These are phyloP conservation scores for Lumnitzera racemosa DNA, from an alignment of 345 rosid genomes.

Conservation along the genomic window DNA sequence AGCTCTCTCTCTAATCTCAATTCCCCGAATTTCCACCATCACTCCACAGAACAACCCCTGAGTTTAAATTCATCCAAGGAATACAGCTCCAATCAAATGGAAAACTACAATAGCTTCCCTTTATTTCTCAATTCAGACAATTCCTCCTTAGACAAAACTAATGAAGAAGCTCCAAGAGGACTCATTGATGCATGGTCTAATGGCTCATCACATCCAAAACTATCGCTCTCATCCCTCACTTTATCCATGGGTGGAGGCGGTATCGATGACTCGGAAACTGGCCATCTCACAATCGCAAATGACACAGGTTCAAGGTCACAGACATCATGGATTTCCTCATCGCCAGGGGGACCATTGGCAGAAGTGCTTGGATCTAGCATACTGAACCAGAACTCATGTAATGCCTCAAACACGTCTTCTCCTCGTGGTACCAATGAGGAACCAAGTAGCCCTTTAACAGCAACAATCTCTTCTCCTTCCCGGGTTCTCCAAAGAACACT, in stretches of 20 bases:
- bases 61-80: conserved; percentile 17
- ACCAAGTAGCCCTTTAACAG: conserved; percentile 19
- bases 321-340: conserved; percentile 25
- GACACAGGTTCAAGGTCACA: conserved; percentile 27
- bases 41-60: conserved; percentile 14
- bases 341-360: conserved; percentile 75
- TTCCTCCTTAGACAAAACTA: conserved; percentile 11
- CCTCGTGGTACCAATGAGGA: conserved; percentile 11
- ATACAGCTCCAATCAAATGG: conserved; percentile 10
- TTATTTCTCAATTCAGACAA: conserved; percentile 18
- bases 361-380: conserved; percentile 47
- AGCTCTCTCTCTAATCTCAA: conserved; percentile 4
- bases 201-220: conserved; percentile 15
- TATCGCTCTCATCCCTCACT: conserved; percentile 34
- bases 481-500: conserved; percentile 40
- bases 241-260: conserved; percentile 44
- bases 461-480: conserved; percentile 48
- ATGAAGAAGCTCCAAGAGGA: conserved; percentile 24
- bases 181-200: conserved; percentile 57
- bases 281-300: conserved; percentile 9
- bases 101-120: conserved; percentile 3
- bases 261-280: conserved; percentile 27
- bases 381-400: too few species aligned
- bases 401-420: neutral
- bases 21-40: conserved; percentile 5